phyloP scores from a whole-genome alignment of 1,284 basidiomycete species.

The Boletus smithii region DNA sequence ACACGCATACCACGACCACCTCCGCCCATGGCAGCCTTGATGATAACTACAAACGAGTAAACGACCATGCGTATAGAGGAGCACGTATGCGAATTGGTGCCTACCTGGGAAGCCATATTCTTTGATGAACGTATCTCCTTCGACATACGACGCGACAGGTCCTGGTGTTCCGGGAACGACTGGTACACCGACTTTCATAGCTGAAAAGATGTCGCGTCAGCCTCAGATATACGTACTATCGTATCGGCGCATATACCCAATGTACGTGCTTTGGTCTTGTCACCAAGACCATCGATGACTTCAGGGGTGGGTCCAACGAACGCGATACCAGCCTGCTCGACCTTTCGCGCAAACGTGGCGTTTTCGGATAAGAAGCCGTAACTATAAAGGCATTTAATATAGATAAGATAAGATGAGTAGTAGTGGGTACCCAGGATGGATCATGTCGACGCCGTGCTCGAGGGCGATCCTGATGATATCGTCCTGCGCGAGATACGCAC shows the following conservation, averaged over 20 bases:
- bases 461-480: slow-evolving; percentile 94
- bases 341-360: slow-evolving; percentile 91
- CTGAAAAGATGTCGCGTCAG: slow-evolving; percentile 37
- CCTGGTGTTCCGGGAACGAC: slow-evolving; percentile 98
- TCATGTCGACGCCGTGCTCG: slow-evolving; percentile 99
- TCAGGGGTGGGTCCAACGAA: slow-evolving; percentile 97
- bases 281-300: slow-evolving; percentile 96
- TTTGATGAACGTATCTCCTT: slow-evolving; percentile 87
- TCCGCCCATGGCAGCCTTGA: slow-evolving; percentile 98
- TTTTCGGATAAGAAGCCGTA: slow-evolving; percentile 99
- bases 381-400: slow-evolving; percentile 39
- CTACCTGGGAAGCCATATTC: slow-evolving; percentile 93
- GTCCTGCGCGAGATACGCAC: slow-evolving; percentile 95
- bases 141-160: slow-evolving; percentile 79
- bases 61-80: background rate
- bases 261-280: slow-evolving; percentile 96
- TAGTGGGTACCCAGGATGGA: slow-evolving; percentile 83
- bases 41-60: slow-evolving; percentile 61
- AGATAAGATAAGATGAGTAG: slow-evolving; percentile 2
- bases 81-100: slow-evolving; percentile 7
- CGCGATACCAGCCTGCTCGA: slow-evolving; percentile 95
- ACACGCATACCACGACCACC: slow-evolving; percentile 99
- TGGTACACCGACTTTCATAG: slow-evolving; percentile 87
- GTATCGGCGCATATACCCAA: slow-evolving; percentile 52
- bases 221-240: background rate